phyloP scores from a whole-genome alignment of 352 stramenopile genomes.

The Pythium brassicae region DNA sequence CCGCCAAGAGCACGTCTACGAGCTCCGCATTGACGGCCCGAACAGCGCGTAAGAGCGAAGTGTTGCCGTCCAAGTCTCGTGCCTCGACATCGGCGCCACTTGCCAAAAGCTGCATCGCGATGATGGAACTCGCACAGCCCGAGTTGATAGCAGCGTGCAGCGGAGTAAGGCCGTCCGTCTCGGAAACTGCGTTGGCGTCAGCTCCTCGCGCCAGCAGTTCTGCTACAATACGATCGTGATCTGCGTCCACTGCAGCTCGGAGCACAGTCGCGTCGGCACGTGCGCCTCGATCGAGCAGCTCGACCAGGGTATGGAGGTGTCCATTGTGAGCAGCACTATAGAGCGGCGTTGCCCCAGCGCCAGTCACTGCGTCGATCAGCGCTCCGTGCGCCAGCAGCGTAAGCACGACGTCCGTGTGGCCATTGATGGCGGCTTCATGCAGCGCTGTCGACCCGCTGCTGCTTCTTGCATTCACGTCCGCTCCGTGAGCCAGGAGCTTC shows the following conservation, averaged over 20 bases:
- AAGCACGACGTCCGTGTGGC: background rate
- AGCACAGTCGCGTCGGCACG: background rate
- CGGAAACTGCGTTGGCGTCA: background rate
- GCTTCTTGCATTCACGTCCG: background rate
- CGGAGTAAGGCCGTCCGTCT: background rate
- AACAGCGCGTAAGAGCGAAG: background rate
- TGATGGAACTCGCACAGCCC: too few species aligned
- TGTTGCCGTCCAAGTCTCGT: background rate
- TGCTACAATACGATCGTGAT: background rate
- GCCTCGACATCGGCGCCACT: background rate
- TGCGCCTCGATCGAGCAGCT: slow-evolving; percentile 1
- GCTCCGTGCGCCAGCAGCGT: background rate
- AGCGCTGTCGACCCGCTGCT: background rate
- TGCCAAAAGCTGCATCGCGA: background rate
- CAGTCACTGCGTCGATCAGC: background rate
- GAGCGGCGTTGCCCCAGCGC: background rate
- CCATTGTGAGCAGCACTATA: background rate
- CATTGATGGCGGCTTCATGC: background rate
- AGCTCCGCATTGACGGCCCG: background rate
- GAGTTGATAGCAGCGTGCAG: background rate
- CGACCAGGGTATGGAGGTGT: background rate
- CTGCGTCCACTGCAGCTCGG: background rate
- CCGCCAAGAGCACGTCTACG: background rate
- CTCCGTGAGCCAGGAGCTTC: background rate
- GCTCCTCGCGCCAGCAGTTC: background rate